These are phyloP conservation scores for Phytopythium aichiense DNA, from an alignment of 352 stramenopile genomes.

Conservation along the genomic window DNA sequence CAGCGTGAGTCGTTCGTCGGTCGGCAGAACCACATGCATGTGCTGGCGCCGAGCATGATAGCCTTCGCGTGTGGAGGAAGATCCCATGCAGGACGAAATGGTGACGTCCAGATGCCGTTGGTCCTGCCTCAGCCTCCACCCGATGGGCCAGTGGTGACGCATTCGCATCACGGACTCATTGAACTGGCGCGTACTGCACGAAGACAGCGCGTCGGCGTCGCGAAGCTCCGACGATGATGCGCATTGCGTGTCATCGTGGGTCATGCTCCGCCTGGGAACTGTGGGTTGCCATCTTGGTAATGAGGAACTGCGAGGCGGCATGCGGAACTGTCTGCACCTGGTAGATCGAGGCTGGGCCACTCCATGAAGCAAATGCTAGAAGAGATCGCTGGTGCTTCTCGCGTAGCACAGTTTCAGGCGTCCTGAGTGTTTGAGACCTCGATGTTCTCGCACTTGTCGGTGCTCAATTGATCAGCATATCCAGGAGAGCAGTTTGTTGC, in stretches of 20 bases:
- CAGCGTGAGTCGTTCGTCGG: too few species aligned
- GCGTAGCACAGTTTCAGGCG: too few species aligned
- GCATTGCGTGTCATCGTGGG: neutral
- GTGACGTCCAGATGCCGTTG: neutral
- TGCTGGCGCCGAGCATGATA: neutral
- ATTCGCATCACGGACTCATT: neutral
- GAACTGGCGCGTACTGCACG: neutral
- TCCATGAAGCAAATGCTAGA: too few species aligned
- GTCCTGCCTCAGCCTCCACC: neutral
- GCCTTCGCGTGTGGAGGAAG: neutral
- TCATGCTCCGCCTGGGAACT: neutral
- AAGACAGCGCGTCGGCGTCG: neutral
- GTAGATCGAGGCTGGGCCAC: too few species aligned
- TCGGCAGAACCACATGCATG: neutral
- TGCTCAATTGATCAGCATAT: too few species aligned
- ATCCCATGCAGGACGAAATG: neutral
- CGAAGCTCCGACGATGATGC: neutral
- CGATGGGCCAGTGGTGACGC: neutral
- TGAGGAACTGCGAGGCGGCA: too few species aligned
- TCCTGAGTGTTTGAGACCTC: too few species aligned
- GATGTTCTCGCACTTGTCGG: too few species aligned
- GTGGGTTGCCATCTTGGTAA: too few species aligned
- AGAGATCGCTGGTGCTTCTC: too few species aligned
- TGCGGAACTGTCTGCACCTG: too few species aligned
- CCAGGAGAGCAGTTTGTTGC: too few species aligned